phyloP scores from a whole-genome alignment of 257 asterid genomes.

The Plantago elongata region DNA sequence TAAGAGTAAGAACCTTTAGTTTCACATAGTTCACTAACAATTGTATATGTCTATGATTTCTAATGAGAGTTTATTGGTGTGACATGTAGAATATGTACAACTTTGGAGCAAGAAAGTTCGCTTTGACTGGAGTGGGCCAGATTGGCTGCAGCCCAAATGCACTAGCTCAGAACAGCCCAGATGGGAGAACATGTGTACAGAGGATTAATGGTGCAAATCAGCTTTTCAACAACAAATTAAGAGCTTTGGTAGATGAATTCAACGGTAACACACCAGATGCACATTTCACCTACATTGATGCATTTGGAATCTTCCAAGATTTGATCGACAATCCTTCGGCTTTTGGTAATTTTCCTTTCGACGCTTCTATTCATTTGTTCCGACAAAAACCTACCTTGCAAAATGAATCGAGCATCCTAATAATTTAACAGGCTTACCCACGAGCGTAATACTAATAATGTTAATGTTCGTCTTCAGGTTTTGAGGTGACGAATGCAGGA shows the following conservation, averaged over 20 bases:
- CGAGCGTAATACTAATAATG: too few relatives aligned
- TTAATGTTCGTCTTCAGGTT: constrained; percentile 37
- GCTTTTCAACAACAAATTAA: constrained; percentile 59
- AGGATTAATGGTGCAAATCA: constrained; percentile 67
- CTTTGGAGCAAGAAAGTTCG: constrained; percentile 78
- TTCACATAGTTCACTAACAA: not conserved
- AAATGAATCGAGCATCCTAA: not conserved
- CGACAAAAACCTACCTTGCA: too few relatives aligned
- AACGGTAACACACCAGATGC: constrained; percentile 61
- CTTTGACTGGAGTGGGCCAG: constrained; percentile 64
- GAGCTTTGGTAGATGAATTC: constrained; percentile 53
- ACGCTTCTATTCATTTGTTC: too few relatives aligned
- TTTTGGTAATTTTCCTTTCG: constrained; percentile 36
- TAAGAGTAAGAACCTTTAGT: constrained; percentile 18
- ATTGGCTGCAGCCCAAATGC: constrained; percentile 97
- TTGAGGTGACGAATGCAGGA: constrained; percentile 71
- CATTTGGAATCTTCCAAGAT: constrained; percentile 85
- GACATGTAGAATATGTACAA: constrained; percentile 31
- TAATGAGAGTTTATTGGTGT: not conserved
- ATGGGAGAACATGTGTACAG: constrained; percentile 64
- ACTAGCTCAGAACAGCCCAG: constrained; percentile 86
- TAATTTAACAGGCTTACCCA: not conserved
- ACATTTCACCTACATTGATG: constrained; percentile 57
- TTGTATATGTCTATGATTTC: constrained; percentile 15
- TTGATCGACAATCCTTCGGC: constrained; percentile 55